Base-by-base conservation (phyloP, 1,139 yeast genomes). In the Kodamaea suecica region DNA sequence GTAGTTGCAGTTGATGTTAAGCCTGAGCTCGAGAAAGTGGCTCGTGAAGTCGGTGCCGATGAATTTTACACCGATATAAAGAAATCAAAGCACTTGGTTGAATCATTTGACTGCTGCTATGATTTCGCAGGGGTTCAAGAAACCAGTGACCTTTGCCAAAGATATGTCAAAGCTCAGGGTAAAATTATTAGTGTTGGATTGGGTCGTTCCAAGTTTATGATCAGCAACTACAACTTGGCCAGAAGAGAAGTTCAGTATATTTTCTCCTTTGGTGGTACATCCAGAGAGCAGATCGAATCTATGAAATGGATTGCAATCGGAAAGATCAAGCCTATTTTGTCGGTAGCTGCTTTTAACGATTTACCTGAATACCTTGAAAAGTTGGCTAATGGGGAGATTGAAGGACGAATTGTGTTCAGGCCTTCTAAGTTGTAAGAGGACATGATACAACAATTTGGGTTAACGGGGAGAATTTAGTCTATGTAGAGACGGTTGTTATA, bases 251-350 rank as follows among this genome's bases (percentile, higher is more conserved):
- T 69, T 20, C 58, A 63, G 33, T 46, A 72, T 27, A 50, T 63
- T 26, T 70, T 62, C 40, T 61, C 66, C 29, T 70, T 70, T 47
- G 77, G 78, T 30, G 80, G 80, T 14, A 61, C 63, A 11, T 62
- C 73, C 3, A 42, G 48, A 7, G 78, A 73, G 37, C 76, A 69
- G 41, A 43, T 53, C 15, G 75, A 72, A 41, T 61, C 69, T 37
- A 59, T 73, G 61, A 50, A 63, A 25, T 66, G 77, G 72, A 60
- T 73, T 24, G 47, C 58, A 2, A 43, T 50, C 37, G 78, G 77
- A 3, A 55, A 48, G 33, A 55, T 74, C 31, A 60, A 53, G 34
- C 78, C 79, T 1, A 46, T 59, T 12, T 57, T 64, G 16, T 52
- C 53, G 10, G 44, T 52, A 10, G 64, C 53, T 10, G 52, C 57